phyloP scores from a whole-genome alignment of 2,329 filamentous ascomycete genomes.

The Colletotrichum zoysiae region DNA sequence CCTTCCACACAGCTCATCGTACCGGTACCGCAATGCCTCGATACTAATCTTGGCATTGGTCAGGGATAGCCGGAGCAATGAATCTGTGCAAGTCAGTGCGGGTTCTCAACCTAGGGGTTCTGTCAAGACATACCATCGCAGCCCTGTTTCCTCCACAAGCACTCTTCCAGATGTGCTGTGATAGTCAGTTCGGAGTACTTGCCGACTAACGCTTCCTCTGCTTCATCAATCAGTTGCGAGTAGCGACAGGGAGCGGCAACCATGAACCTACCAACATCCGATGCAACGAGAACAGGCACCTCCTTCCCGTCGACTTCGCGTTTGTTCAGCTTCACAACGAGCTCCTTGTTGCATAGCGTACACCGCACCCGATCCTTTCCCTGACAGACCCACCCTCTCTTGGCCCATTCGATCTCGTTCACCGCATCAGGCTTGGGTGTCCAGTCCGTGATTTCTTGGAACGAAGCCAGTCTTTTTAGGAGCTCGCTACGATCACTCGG shows the following conservation, averaged over 20 bases:
- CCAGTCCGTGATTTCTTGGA: conserved; percentile 92
- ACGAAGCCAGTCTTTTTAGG: conserved; percentile 84
- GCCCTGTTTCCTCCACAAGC: conserved; percentile 87
- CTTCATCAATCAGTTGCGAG: conserved; percentile 34
- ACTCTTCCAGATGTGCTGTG: conserved; percentile 82
- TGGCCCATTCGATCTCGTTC: conserved; percentile 94
- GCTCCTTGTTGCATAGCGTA: conserved; percentile 84
- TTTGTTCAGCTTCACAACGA: conserved; percentile 82
- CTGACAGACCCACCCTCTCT: conserved; percentile 89
- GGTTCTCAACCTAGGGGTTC: not conserved
- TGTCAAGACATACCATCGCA: conserved; percentile 75
- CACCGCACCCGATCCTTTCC: conserved; percentile 88
- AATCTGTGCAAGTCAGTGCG: conserved; percentile 57
- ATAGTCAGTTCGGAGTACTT: conserved; percentile 81
- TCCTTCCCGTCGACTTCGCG: conserved; percentile 69
- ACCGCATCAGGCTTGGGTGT: conserved; percentile 89
- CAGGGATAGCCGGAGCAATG: conserved; percentile 72
- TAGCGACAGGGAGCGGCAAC: conserved; percentile 4
- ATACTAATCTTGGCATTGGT: conserved; percentile 72
- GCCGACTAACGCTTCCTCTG: conserved; percentile 77
- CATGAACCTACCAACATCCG: conserved; percentile 65
- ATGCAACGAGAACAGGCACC: conserved; percentile 65
- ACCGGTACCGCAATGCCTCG: conserved; percentile 70
- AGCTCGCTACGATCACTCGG: conserved; percentile 89
- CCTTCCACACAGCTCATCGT: conserved; percentile 70